Conservation (phyloP, 2,329 filamentous ascomycete genomes). For the Dissoconium aciculare region DNA sequence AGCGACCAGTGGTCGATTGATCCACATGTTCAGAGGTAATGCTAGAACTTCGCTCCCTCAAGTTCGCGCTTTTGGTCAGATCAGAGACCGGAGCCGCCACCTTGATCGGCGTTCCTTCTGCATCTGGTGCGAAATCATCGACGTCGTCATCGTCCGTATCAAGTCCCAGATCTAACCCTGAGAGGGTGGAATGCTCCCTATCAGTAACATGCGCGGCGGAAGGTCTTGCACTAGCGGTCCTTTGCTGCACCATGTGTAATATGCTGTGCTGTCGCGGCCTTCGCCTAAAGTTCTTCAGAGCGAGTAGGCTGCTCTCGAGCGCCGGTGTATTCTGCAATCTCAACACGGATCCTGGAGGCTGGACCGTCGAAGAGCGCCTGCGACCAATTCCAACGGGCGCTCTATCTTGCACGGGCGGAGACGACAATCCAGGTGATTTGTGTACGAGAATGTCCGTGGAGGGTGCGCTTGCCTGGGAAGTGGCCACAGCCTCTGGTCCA, state of each 20-base stretch:
- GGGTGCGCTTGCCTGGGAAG: too few relatives aligned
- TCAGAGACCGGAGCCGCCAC: slow-evolving; percentile 6
- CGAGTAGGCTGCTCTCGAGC: slow-evolving; percentile 32
- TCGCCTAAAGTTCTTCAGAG: slow-evolving; percentile 37
- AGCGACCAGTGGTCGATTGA: too few relatives aligned
- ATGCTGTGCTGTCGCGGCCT: slow-evolving; percentile 35
- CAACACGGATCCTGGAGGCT: slow-evolving; percentile 18
- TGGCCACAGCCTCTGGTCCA: slow-evolving; percentile 4
- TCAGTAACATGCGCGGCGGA: slow-evolving; percentile 26
- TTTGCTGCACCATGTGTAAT: slow-evolving; percentile 34
- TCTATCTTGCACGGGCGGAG: too few relatives aligned
- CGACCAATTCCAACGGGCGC: too few relatives aligned
- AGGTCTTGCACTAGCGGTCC: slow-evolving; percentile 14
- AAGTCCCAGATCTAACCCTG: slow-evolving; percentile 9
- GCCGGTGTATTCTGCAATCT: slow-evolving; percentile 30
- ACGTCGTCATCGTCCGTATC: slow-evolving; percentile 17
- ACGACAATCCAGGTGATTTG: too few relatives aligned
- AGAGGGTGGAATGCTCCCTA: slow-evolving; percentile 21
- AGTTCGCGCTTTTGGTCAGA: slow-evolving; percentile 15
- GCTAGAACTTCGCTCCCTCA: too few relatives aligned
- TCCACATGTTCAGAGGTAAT: too few relatives aligned
- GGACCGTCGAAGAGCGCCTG: slow-evolving; percentile 12
- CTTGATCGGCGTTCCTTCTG: slow-evolving; percentile 48
- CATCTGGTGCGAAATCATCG: slow-evolving; percentile 43
- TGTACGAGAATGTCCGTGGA: too few relatives aligned